Conservation (phyloP, 495 filamentous ascomycete species). For the Cryomyces antarcticus region DNA sequence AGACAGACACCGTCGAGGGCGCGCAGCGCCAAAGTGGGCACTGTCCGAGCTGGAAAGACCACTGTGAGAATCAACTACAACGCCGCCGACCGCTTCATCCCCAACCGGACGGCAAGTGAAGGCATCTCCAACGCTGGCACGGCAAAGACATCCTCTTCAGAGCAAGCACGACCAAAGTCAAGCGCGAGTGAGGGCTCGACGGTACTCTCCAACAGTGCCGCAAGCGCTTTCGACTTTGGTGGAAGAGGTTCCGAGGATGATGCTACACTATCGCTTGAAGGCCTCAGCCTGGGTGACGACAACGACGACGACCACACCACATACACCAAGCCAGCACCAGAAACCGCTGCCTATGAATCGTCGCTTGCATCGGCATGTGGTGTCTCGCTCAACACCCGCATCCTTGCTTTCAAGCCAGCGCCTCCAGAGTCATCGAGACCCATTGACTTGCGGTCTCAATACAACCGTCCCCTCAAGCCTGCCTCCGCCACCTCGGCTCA, state of each 20-base stretch:
- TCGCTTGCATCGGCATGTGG: slow-evolving; percentile 83
- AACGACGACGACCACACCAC: slow-evolving; percentile 29
- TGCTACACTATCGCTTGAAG: slow-evolving; percentile 56
- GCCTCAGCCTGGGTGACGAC: slow-evolving; percentile 45
- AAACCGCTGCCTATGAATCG: slow-evolving; percentile 77
- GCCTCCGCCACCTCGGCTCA: slow-evolving; percentile 53
- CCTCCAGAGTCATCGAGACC: slow-evolving; percentile 93
- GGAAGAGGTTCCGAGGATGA: slow-evolving; percentile 50
- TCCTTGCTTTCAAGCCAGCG: slow-evolving; percentile 96
- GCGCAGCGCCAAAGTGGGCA: slow-evolving; percentile 31
- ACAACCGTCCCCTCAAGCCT: slow-evolving; percentile 85
- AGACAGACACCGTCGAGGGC: slow-evolving; percentile 50
- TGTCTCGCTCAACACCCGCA: slow-evolving; percentile 78
- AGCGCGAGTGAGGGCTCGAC: slow-evolving; percentile 46
- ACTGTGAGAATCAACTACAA: slow-evolving; percentile 55
- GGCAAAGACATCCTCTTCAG: slow-evolving; percentile 37
- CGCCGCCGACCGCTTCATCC: slow-evolving; percentile 88
- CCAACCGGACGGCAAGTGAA: slow-evolving; percentile 74
- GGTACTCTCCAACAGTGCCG: slow-evolving; percentile 43
- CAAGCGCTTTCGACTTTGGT: slow-evolving; percentile 42
- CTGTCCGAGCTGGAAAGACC: slow-evolving; percentile 52
- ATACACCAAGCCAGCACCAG: slow-evolving; percentile 64
- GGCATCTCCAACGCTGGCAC: slow-evolving; percentile 64
- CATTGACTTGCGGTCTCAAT: slow-evolving; percentile 89
- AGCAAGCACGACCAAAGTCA: slow-evolving; percentile 37